Conservation (phyloP, 169 alveolate species). For the Cyclospora cayetanensis region DNA sequence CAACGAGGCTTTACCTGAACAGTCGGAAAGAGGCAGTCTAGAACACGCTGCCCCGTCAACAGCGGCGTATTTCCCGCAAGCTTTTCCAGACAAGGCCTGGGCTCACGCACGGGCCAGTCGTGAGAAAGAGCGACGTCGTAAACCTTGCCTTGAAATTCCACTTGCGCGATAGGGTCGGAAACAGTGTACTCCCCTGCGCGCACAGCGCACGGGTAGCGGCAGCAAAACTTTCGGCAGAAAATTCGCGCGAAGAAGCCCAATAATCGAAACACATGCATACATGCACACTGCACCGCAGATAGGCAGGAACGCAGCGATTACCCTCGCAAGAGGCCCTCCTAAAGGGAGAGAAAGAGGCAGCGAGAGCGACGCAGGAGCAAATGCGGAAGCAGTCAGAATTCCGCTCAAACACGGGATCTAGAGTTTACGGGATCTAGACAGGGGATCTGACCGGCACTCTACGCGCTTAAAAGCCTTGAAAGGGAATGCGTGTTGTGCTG, state of each 20-base stretch:
- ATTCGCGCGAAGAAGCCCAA: not conserved
- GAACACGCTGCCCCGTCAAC: conserved; percentile 98
- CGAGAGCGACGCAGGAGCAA: not conserved
- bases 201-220: not conserved
- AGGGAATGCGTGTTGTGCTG: no score
- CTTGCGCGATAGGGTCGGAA: conserved; percentile 21
- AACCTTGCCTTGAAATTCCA: conserved; percentile 92
- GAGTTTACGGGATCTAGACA: no score
- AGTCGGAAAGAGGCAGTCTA: conserved; percentile 98
- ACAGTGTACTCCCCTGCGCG: conserved; percentile 74
- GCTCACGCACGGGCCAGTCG: conserved; percentile 99
- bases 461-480: no score
- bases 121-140: conserved; percentile 93
- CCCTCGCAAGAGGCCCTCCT: not conserved
- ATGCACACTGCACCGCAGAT: no score
- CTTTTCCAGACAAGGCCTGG: conserved; percentile 97
- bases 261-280: not conserved
- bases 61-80: conserved; percentile 95
- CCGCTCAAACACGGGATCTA: no score
- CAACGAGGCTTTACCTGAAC: conserved; percentile 76
- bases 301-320: not conserved
- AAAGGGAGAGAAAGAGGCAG: not conserved
- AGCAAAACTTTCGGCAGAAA: not conserved
- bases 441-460: no score
- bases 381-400: not conserved